Conservation (phyloP, 441 rosid species). For the Gossypium davidsonii region DNA sequence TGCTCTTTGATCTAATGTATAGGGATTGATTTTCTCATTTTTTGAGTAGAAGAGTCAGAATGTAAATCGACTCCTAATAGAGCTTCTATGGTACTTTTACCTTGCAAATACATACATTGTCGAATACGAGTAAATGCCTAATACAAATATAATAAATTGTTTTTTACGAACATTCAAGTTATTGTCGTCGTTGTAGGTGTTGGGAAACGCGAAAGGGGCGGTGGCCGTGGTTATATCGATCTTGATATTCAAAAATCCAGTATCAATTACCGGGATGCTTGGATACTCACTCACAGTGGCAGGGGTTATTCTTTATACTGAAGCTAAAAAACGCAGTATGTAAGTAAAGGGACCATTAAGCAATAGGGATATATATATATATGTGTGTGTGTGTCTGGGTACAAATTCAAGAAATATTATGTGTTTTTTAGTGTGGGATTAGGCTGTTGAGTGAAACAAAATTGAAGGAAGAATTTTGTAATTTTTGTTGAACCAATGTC, state of each 20-base stretch:
- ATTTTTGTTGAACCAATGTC: background rate
- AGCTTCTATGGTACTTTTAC: too few relatives aligned
- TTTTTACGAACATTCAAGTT: too few relatives aligned
- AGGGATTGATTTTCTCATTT: too few relatives aligned
- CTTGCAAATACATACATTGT: too few relatives aligned
- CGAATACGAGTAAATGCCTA: too few relatives aligned
- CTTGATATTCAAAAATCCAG: constrained; percentile 39
- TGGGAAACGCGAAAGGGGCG: constrained; percentile 69
- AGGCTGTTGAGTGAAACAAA: too few relatives aligned
- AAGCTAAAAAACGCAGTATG: constrained; percentile 57
- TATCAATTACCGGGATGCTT: constrained; percentile 61
- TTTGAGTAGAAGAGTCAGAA: too few relatives aligned
- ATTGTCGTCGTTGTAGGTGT: constrained; percentile 29
- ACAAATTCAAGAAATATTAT: background rate
- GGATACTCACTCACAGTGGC: constrained; percentile 52
- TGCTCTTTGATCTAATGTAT: too few relatives aligned
- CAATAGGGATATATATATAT: background rate
- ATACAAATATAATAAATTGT: too few relatives aligned
- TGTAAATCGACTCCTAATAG: too few relatives aligned
- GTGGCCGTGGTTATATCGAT: constrained; percentile 62
- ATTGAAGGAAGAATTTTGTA: background rate
- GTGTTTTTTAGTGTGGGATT: background rate
- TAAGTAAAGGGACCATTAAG: background rate
- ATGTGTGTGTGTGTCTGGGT: too few relatives aligned
- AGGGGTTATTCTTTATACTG: constrained; percentile 57